Conservation (phyloP, 352 stramenopile genomes). For the Globisporangium polare region DNA sequence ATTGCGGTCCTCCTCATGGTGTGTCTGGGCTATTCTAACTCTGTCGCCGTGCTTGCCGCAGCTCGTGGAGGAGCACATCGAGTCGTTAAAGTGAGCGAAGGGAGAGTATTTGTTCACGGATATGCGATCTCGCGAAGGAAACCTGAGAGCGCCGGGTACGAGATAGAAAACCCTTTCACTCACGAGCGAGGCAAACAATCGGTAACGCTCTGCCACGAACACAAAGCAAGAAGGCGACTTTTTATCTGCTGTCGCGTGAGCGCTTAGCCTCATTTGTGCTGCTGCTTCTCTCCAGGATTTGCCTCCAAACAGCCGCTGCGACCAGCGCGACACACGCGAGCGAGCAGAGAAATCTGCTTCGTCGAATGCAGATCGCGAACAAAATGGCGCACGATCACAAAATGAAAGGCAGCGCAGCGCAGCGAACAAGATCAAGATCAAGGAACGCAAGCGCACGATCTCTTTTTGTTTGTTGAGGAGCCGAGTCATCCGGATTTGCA, state of each 20-base stretch:
- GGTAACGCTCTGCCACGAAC: neutral
- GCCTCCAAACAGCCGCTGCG: neutral
- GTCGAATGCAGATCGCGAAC: no score
- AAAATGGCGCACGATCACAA: no score
- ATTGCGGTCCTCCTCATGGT: neutral
- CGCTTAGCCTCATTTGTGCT: neutral
- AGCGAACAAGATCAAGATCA: no score
- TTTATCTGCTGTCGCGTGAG: no score
- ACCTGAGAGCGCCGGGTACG: neutral
- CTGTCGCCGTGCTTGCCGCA: neutral
- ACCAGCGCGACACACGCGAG: neutral
- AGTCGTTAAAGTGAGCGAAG: constrained; percentile 2
- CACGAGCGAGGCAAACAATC: neutral
- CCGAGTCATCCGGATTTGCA: no score
- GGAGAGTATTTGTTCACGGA: neutral
- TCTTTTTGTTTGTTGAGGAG: no score
- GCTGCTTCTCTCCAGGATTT: neutral
- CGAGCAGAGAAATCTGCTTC: neutral
- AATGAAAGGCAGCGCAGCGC: no score
- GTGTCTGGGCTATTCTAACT: neutral
- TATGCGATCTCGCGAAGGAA: neutral
- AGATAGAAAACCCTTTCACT: neutral
- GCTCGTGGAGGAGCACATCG: constrained; percentile 10
- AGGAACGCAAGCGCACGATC: no score
- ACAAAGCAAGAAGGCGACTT: neutral